A percentile compares a stretch with the other conserved stretches of the same genome.
phyloP scores from a whole-genome alignment of 2,329 filamentous ascomycete genomes.

The Cyphellophora europaea region DNA sequence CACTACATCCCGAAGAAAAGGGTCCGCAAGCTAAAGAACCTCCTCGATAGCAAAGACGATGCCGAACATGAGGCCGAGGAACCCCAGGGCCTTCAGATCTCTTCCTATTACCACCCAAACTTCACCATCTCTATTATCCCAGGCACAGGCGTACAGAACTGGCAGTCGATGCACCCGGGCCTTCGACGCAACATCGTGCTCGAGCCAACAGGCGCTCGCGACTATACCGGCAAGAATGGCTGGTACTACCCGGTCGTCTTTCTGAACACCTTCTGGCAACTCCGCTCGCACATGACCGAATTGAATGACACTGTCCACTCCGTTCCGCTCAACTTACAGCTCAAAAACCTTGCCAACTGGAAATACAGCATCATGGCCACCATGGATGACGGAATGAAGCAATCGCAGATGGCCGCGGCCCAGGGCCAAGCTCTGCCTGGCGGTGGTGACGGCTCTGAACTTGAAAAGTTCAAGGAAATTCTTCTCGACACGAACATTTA shows the following conservation, averaged over 20 bases:
- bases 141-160: constrained; percentile 62
- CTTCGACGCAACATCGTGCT: constrained; percentile 68
- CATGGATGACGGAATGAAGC: constrained; percentile 79
- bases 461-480: constrained; percentile 95
- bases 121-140: constrained; percentile 82
- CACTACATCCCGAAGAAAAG: constrained; percentile 91
- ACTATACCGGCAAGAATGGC: constrained; percentile 73
- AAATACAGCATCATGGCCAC: constrained; percentile 79
- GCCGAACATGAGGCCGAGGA: constrained; percentile 39
- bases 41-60: constrained; percentile 48
- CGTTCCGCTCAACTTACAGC: constrained; percentile 71
- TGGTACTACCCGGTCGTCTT: constrained; percentile 93
- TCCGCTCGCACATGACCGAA: constrained; percentile 81
- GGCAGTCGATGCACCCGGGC: constrained; percentile 59
- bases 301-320: constrained; percentile 82
- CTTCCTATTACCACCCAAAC: constrained; percentile 91
- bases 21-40: constrained; percentile 72
- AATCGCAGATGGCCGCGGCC: constrained; percentile 69
- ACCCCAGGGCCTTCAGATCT: constrained; percentile 57
- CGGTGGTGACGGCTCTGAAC: constrained; percentile 81
- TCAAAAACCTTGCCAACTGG: constrained; percentile 77
- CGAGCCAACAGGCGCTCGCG: constrained; percentile 71
- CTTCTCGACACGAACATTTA: constrained; percentile 90
- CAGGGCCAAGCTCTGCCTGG: constrained; percentile 61
- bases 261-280: constrained; percentile 95